Base-by-base conservation (phyloP, 2,329 filamentous ascomycete genomes). In the Rhexocercosporidium sp. region DNA sequence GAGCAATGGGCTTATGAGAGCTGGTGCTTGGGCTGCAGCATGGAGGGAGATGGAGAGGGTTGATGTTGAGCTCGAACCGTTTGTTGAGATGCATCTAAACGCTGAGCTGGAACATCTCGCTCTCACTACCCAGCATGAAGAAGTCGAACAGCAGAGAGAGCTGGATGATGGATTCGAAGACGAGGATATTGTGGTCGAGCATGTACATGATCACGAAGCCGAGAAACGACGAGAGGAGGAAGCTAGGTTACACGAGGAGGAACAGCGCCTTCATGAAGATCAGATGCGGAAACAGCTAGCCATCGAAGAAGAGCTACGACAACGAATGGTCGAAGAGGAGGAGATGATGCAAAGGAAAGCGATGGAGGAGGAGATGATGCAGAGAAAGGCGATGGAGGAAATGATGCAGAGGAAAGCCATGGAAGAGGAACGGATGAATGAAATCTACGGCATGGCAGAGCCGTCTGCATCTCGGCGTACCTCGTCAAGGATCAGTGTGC, bases 11-110 rank as follows among this genome's bases (percentile, higher is more conserved):
- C 82, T 98, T 57, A 97, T 99, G 93, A 88, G 90, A 66, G 90
- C 93, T 5, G 93, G 93, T 0, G 95, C 96, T 0, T 99, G 96
- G 96, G 88, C 88, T 4, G 94, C 94, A 1, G 95, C 93, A 66
- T 99, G 95, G 95, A 92, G 88, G 73, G 95, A 98, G 79, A 99
- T 99, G 96, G 96, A 99, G 80, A 88, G 95, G n/a, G 93, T 98
- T 0, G 96, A 99, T 76, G 92, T 97, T 1, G 95, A 98, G 79
- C 88, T 99, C 62, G 88, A 92, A 74, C 92, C 96, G 3, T 86
- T 90, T 75, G 85, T 94, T 12, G 86, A 88, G 20, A 78, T 86
- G 0, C 79, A 82, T 1, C 76, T 90, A 14, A 84, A 88, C 63
- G 84, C 85, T 20, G 87, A 88, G 71, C 80, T 94, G 22, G 86